Base-by-base conservation (phyloP, 331 rosid genomes). In the Cucumis variabilis region DNA sequence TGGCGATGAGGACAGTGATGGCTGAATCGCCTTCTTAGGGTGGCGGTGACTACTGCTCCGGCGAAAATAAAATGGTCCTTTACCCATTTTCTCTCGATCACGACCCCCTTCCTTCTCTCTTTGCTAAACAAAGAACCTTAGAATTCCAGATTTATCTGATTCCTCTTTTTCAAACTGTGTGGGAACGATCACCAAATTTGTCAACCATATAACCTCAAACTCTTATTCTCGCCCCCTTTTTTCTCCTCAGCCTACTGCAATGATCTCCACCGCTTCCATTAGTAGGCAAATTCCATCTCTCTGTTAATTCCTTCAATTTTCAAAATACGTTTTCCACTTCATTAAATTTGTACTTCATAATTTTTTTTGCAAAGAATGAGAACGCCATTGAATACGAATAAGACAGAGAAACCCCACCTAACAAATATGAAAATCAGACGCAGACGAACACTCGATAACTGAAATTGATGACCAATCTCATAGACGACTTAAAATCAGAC, bases 41-140 rank as follows among this genome's bases (percentile, higher is more conserved):
- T 78, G 88, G 58, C 88, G 85, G 48, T 77, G 82, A 24, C 55
- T 77, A 68, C 65, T 86, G 68, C 63, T 86, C 85, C 84, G 88
- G 78, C 85, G 85, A 77, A 86, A 86, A 58, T 85, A 86, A 81
- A 63, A 86, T 74, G 82, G 85, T 33, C 85, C 78, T 66, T 77
- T 86, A 23, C 88, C 88, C 88, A 86, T 85, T 85, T 84, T 84
- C 75, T 73, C 71, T 82, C 86, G 86, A 60, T 63, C 72, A 51
- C 73, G 33, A 63, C 74, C 73, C 70, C 73, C 30, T n/a, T 67
- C 17, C 78, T 48, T 27, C 27, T 84, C 78, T 46, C 65, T 13
- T 2, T 30, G 24, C 74, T 30, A 24, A 65, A 44, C 63, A 65
- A 24, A 44, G 25, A 65, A 63, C 87, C 87, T 67, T 63, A 23